These are phyloP conservation scores for Daedaleopsis nitida DNA, from an alignment of 768 basidiomycete species.

Conservation along the genomic window DNA sequence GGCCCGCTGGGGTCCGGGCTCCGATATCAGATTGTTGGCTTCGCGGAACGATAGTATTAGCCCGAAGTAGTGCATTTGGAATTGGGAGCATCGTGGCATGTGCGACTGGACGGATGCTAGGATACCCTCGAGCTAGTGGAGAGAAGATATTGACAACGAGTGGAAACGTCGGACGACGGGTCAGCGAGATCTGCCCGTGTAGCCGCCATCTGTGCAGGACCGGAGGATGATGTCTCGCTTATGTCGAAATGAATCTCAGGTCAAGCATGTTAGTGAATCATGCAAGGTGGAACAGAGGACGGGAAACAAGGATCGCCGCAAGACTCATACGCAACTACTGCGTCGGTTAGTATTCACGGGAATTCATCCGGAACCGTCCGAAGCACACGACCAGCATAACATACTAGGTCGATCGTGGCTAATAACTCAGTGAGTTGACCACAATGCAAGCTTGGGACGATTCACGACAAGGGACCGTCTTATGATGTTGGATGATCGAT, in stretches of 20 bases:
- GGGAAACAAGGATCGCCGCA: too few relatives aligned
- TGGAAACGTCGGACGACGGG: neutral
- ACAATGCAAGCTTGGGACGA: too few relatives aligned
- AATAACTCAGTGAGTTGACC: too few relatives aligned
- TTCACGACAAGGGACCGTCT: neutral
- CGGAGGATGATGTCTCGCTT: neutral
- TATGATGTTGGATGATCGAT: neutral
- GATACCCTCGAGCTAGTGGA: neutral
- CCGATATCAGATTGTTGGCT: neutral
- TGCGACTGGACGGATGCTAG: neutral
- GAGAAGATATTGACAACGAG: neutral
- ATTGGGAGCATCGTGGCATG: neutral
- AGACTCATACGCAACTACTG: too few relatives aligned
- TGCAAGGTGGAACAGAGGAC: too few relatives aligned
- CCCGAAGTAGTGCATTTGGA: neutral
- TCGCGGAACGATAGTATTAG: neutral
- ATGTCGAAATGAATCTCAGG: too few relatives aligned
- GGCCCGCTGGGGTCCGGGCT: too few relatives aligned
- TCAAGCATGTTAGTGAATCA: too few relatives aligned
- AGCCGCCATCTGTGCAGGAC: neutral
- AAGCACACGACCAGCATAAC: too few relatives aligned
- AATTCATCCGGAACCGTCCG: too few relatives aligned
- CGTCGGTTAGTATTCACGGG: too few relatives aligned
- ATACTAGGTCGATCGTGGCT: too few relatives aligned
- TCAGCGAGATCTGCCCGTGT: neutral